Evolutionary conservation across 2,329 filamentous ascomycete genomes (phyloP), one percentile per base, ranked within the genome.

Genomic region (Epichloe aotearoae): DNA sequence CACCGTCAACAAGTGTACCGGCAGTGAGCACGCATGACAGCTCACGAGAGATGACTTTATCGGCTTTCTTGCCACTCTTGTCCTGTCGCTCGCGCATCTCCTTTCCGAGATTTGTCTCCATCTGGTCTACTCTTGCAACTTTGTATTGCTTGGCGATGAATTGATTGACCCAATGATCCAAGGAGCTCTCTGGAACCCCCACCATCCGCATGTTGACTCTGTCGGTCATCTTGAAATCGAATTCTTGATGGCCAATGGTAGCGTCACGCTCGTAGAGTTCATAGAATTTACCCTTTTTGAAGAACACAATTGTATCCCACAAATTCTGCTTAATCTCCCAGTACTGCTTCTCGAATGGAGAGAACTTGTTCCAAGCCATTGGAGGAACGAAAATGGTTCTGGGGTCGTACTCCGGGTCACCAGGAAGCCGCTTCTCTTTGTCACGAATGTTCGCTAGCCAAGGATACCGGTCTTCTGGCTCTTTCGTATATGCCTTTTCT

Each of bases 271-370:
- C 93, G 62, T 97, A 98, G 0, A 98, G 76, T 65, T 98, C 93
- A 63, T 96, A 98, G 68, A 98, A 98, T 61, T 98, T 98, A 61
- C 93, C 93, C 73, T 98, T 98, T 97, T 97, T 98, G 82, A 98
- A 98, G 69, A 98, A 98, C 15, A 98, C 91, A 44, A 98, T 84
- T 0, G 90, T 96, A 57, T 96, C 89, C 86, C 88, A 97, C 57
- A 94, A 87, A 59, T 96, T 96, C 66, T 90, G 86, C 71, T 98
- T 98, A 67, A 98, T 97, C 61, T 95, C 88, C 93, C 93, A 98
- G 66, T 98, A 98, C 64, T 98, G 93, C 66, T 89, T 94, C 68
- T 98, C 93, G 57, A 98, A 98, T 0, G 91, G 80, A 0, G 90
- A 94, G 64, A 98, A 96, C 26, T 86, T 83, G 33, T 71, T 70